Evolutionary conservation across 306 rosid genomes (phyloP).

Genomic region (Sindora glabra): DNA sequence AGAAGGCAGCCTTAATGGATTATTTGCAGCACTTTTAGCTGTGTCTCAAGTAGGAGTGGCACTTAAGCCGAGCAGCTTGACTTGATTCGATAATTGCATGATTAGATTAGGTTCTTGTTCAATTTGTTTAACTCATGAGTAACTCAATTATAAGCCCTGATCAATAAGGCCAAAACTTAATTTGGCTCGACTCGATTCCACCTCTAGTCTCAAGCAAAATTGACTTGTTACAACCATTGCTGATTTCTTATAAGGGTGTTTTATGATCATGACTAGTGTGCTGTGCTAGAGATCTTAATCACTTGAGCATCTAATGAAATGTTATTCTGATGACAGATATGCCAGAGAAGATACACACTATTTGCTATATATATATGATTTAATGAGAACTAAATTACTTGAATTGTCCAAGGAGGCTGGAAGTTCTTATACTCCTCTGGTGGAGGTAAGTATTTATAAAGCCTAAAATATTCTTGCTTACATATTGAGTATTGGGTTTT

Average conservation of each 20-base stretch:
- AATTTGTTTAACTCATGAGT: too few species aligned
- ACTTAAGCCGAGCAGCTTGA: too few species aligned
- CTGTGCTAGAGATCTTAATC: slow-evolving; percentile 5
- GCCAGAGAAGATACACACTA: slow-evolving; percentile 98
- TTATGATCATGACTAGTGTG: slow-evolving; percentile 4
- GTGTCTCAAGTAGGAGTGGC: too few species aligned
- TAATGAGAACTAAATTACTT: slow-evolving; percentile 55
- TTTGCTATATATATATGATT: slow-evolving; percentile 74
- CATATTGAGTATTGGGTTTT: too few species aligned
- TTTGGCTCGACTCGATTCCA: too few species aligned
- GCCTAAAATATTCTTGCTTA: not conserved
- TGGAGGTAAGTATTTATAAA: slow-evolving; percentile 49
- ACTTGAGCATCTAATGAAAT: slow-evolving; percentile 22
- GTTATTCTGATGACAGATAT: slow-evolving; percentile 55
- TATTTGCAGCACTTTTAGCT: too few species aligned
- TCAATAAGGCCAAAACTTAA: too few species aligned
- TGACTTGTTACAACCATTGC: not conserved
- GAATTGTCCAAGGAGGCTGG: slow-evolving; percentile 59
- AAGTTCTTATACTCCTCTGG: slow-evolving; percentile 48
- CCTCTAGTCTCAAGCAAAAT: too few species aligned
- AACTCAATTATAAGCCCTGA: too few species aligned
- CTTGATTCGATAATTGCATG: too few species aligned
- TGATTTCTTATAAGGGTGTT: not conserved
- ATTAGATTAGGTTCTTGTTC: too few species aligned
- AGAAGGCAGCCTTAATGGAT: too few species aligned